Conservation (phyloP, 106 monocot species). For the Dendrobium huoshanense region DNA sequence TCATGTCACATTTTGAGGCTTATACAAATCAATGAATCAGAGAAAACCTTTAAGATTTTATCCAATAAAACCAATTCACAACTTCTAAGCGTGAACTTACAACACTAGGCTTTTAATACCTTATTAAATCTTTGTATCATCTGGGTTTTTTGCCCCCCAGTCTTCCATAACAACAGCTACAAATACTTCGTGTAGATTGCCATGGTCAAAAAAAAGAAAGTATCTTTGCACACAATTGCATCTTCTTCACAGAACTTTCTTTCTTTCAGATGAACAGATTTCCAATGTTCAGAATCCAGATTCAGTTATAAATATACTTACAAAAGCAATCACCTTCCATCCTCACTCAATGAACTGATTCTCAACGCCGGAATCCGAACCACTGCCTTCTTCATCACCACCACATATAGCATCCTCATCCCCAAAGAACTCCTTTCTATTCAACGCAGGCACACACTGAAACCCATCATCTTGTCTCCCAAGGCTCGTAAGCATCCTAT, state of each 20-base stretch:
- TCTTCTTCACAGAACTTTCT: neutral
- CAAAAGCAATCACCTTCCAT: neutral
- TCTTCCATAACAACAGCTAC: neutral
- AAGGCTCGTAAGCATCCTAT: constrained; percentile 78
- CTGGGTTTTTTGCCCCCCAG: neutral
- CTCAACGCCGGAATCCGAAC: constrained; percentile 76
- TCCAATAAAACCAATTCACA: no score
- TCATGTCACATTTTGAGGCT: no score
- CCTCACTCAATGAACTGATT: constrained; percentile 63
- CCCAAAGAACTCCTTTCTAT: constrained; percentile 12
- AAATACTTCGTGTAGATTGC: neutral
- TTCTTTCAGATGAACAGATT: neutral
- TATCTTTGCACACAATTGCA: neutral
- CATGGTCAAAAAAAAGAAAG: neutral
- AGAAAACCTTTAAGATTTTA: no score
- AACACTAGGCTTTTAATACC: neutral
- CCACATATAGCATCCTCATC: constrained; percentile 6
- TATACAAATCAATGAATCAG: no score
- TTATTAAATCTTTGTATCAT: neutral
- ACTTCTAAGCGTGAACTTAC: neutral
- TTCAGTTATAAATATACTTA: neutral
- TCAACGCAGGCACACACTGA: constrained; percentile 6
- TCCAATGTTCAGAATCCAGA: neutral
- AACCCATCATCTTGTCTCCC: constrained; percentile 43
- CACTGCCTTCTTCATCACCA: constrained; percentile 47